Percentiles rank a stretch among this genome's conserved stretches.
Evolutionary conservation across 2,329 filamentous ascomycete species (phyloP).

Genomic region (Parastagonospora avenae): DNA sequence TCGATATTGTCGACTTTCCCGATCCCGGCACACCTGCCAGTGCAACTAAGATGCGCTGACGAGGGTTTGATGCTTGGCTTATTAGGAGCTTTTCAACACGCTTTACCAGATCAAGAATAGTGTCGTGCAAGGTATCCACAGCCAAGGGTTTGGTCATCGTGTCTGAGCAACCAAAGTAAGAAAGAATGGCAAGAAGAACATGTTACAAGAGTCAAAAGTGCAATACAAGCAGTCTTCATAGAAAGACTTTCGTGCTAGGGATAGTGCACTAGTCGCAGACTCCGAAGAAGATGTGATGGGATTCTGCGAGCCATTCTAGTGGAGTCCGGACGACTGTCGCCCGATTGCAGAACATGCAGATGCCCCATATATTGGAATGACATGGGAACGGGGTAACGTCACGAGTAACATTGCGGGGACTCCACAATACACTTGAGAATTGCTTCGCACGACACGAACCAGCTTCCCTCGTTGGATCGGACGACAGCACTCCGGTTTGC

Average conservation of each 20-base stretch:
- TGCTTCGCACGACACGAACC: slow-evolving; percentile 4
- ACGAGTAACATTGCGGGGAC: slow-evolving; percentile 14
- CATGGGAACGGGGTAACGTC: background rate
- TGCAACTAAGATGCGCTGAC: slow-evolving; percentile 29
- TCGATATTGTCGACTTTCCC: slow-evolving; percentile 33
- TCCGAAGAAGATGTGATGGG: background rate
- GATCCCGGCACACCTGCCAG: slow-evolving; percentile 36
- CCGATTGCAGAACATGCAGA: slow-evolving; percentile 17
- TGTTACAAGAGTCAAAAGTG: too few species aligned
- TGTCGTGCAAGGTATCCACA: slow-evolving; percentile 9
- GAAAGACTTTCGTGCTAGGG: too few species aligned
- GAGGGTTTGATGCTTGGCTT: slow-evolving; percentile 22
- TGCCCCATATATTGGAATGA: background rate
- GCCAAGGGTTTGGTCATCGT: slow-evolving; percentile 15
- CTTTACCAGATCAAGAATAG: slow-evolving; percentile 26
- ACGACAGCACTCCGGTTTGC: slow-evolving; percentile 18
- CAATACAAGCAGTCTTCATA: too few species aligned
- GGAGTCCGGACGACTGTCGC: slow-evolving; percentile 26
- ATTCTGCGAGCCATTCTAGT: slow-evolving; percentile 1
- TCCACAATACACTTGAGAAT: slow-evolving; percentile 2
- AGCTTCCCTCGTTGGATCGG: slow-evolving; percentile 17
- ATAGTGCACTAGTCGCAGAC: too few species aligned
- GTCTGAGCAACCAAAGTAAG: background rate
- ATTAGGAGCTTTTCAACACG: slow-evolving; percentile 23
- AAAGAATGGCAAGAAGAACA: background rate